A percentile compares a stretch with the other conserved stretches of the same genome.
Evolutionary conservation across 495 filamentous ascomycete species (phyloP).

Genomic region (Aspergillus indologenus): DNA sequence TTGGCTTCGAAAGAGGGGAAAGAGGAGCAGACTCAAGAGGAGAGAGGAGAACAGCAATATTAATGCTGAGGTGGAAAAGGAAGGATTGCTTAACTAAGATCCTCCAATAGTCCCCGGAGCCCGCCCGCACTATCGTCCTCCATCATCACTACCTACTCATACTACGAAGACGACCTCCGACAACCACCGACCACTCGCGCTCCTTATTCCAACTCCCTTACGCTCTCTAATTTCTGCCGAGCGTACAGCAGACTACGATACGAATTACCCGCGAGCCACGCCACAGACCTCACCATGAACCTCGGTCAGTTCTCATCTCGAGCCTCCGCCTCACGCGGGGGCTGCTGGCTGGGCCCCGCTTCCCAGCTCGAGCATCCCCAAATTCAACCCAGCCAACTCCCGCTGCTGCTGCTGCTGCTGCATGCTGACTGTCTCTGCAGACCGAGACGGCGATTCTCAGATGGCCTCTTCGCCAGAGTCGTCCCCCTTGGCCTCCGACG

Average conservation of each 20-base stretch:
- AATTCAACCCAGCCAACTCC: background rate
- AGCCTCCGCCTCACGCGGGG: background rate
- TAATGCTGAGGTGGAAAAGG: background rate
- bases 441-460: slow-evolving; percentile 55
- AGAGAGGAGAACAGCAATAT: slow-evolving; percentile 12
- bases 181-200: background rate
- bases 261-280: background rate
- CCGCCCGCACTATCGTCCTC: background rate
- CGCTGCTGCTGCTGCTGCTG: background rate
- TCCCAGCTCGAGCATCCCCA: background rate
- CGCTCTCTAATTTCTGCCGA: background rate
- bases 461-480: slow-evolving; percentile 55
- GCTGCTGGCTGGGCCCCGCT: slow-evolving; percentile 5
- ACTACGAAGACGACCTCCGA: too few species aligned
- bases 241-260: background rate
- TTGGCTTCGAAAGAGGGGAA: background rate
- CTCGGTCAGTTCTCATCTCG: background rate
- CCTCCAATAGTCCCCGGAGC: background rate
- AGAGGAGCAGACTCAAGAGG: slow-evolving; percentile 13
- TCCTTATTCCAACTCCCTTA: background rate
- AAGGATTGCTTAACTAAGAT: slow-evolving; percentile 20
- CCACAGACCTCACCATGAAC: background rate
- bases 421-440: slow-evolving; percentile 20
- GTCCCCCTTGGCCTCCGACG: slow-evolving; percentile 32
- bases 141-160: slow-evolving; percentile 1